These are phyloP conservation scores for Lachnellula hyalina DNA, from an alignment of 2,329 filamentous ascomycete species.

Conservation along the genomic window DNA sequence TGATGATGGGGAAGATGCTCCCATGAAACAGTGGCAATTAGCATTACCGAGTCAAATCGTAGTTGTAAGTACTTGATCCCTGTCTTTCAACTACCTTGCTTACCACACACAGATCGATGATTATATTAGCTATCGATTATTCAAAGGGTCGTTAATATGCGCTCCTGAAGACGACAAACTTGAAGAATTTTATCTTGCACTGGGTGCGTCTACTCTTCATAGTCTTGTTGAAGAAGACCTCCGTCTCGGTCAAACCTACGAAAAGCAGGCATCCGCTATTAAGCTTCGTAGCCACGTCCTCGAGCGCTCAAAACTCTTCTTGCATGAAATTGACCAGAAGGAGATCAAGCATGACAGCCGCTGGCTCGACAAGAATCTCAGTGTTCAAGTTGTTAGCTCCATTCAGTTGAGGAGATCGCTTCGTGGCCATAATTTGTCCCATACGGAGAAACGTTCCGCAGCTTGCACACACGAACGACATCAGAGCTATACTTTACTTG, in stretches of 20 bases:
- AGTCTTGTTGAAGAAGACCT: constrained; percentile 73
- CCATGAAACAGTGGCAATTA: constrained; percentile 58
- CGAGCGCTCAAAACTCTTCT: constrained; percentile 82
- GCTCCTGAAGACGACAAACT: constrained; percentile 85
- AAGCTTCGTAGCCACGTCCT: constrained; percentile 75
- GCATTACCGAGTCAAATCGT: constrained; percentile 67
- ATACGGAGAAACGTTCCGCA: constrained; percentile 70
- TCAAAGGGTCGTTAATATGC: constrained; percentile 77
- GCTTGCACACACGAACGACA: constrained; percentile 54
- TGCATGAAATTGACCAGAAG: constrained; percentile 69
- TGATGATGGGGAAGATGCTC: constrained; percentile 40
- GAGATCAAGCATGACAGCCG: constrained; percentile 79
- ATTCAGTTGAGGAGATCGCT: constrained; percentile 76
- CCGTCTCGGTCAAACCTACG: constrained; percentile 52
- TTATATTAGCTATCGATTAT: constrained; percentile 81
- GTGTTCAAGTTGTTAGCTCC: constrained; percentile 70
- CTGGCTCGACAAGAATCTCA: constrained; percentile 85
- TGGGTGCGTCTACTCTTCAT: constrained; percentile 74
- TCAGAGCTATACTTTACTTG: constrained; percentile 63
- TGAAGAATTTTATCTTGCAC: constrained; percentile 75
- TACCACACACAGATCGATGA: constrained; percentile 57
- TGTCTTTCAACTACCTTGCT: neutral
- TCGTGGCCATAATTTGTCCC: constrained; percentile 61
- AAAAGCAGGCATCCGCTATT: constrained; percentile 63
- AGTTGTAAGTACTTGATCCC: constrained; percentile 38